Base-by-base conservation (phyloP, 192 early-diverging fungal species). In the Kappamyces sp. region DNA sequence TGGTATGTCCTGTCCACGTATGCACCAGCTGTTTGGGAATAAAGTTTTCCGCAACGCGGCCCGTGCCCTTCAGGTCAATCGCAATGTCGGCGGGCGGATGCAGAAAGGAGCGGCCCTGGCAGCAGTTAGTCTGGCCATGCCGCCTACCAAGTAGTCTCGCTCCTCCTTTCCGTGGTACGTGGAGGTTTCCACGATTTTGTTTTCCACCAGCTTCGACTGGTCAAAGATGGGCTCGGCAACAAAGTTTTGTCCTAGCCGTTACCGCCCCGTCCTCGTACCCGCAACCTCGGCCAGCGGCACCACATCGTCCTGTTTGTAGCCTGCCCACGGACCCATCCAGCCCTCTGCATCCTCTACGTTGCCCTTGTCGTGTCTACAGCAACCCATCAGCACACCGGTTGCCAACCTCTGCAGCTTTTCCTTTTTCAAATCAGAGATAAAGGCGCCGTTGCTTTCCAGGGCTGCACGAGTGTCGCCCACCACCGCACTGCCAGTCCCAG, bases 81-180 rank as follows among this genome's bases (percentile, higher is more conserved):
- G 85, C 74, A 53, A 93, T 68, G 72, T 96, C 94, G 43, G 75
- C 74, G n/a, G 97, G 97, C 0, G 91, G 85, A 64, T 91, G 89
- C 89, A 99, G 93, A 63, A 97, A 99, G 4, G 94, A 94, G 47
- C 97, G 70, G 31, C 94, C 94, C n/a, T n/a, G n/a, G n/a, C n/a
- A n/a, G n/a, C n/a, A n/a, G n/a, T n/a, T n/a, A n/a, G n/a, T n/a
- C n/a, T n/a, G n/a, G n/a, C n/a, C n/a, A n/a, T n/a, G n/a, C n/a
- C n/a, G n/a, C n/a, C n/a, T n/a, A n/a, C n/a, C 62, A 90, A 78
- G 74, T 97, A 97, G 72, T 99, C 94, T 37, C 70, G 75, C 68
- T 91, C 88, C 0, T 82, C 58, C 67, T 86, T 85, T 37, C 92
- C 93, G 65, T 99, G 94, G 71, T 97, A 93, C 13, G 67, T 74